These are phyloP conservation scores for Sordariomycetes sp. DNA, from an alignment of 2,329 filamentous ascomycete genomes.

Conservation along the genomic window DNA sequence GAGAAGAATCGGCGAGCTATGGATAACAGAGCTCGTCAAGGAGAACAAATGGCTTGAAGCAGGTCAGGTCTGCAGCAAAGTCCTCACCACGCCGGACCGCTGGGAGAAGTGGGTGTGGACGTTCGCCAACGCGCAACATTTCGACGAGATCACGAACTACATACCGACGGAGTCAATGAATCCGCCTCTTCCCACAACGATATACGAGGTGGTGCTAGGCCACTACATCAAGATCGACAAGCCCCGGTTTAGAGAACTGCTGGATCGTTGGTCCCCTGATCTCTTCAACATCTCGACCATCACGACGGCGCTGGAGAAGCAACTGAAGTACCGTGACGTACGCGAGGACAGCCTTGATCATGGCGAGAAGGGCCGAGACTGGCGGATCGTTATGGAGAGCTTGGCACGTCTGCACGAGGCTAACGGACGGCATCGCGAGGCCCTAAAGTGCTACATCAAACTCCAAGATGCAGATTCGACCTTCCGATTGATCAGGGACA, in stretches of 20 bases:
- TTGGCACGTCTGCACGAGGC: constrained; percentile 79
- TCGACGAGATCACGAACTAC: constrained; percentile 80
- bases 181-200: constrained; percentile 68
- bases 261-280: constrained; percentile 77
- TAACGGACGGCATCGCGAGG: constrained; percentile 72
- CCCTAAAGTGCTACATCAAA: constrained; percentile 79
- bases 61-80: constrained; percentile 72
- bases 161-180: constrained; percentile 71
- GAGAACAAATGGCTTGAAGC: constrained; percentile 67
- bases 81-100: constrained; percentile 66
- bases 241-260: constrained; percentile 63
- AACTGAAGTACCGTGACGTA: constrained; percentile 67
- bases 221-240: constrained; percentile 81
- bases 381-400: constrained; percentile 80
- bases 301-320: constrained; percentile 70
- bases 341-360: constrained; percentile 68
- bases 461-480: constrained; percentile 87
- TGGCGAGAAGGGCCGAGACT: constrained; percentile 66
- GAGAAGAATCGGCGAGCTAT: constrained; percentile 80
- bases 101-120: constrained; percentile 97
- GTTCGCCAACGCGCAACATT: constrained; percentile 77
- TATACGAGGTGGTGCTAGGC: constrained; percentile 83
- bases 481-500: constrained; percentile 76
- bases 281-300: constrained; percentile 74
- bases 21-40: constrained; percentile 79